Evolutionary conservation across 805 yeast genomes (phyloP).

Genomic region (Candida michaelii): DNA sequence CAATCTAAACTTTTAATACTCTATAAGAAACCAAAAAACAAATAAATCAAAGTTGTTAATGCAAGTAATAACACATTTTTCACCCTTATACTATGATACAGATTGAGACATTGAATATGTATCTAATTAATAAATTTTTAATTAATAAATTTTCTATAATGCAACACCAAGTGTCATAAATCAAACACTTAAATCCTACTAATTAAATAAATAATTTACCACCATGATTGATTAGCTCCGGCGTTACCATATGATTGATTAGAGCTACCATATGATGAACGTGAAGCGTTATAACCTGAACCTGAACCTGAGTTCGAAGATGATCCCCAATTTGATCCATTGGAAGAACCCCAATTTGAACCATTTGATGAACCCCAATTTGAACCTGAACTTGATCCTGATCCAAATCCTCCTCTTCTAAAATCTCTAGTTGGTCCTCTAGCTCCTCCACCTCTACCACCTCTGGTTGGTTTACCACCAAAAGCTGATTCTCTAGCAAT

Average conservation of each 20-base stretch:
- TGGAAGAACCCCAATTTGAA: constrained; percentile 16
- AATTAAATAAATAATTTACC: constrained; percentile 24
- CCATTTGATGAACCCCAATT: constrained; percentile 17
- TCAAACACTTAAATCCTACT: constrained; percentile 1
- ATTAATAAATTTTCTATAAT: constrained; percentile 6
- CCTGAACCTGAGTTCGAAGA: not conserved
- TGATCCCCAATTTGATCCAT: constrained; percentile 12
- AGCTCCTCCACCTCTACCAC: constrained; percentile 39
- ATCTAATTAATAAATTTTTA: constrained; percentile 6
- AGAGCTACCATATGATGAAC: constrained; percentile 4
- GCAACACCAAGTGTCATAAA: constrained; percentile 11
- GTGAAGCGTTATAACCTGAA: constrained; percentile 25
- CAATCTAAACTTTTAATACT: constrained; percentile 7
- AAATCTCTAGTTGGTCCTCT: constrained; percentile 46
- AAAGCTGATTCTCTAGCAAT: constrained; percentile 73
- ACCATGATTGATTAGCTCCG: constrained; percentile 37
- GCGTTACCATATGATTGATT: constrained; percentile 6
- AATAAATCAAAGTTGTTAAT: constrained; percentile 23
- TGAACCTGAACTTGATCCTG: constrained; percentile 27
- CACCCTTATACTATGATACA: constrained; percentile 8
- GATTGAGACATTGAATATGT: constrained; percentile 17
- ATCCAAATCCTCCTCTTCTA: constrained; percentile 49
- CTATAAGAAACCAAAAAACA: constrained; percentile 17
- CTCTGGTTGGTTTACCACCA: constrained; percentile 44
- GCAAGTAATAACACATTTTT: constrained; percentile 18